Evolutionary conservation across 2,329 filamentous ascomycete species (phyloP), one percentile per base, ranked within the genome.

Genomic region (Pyricularia pennisetigena): DNA sequence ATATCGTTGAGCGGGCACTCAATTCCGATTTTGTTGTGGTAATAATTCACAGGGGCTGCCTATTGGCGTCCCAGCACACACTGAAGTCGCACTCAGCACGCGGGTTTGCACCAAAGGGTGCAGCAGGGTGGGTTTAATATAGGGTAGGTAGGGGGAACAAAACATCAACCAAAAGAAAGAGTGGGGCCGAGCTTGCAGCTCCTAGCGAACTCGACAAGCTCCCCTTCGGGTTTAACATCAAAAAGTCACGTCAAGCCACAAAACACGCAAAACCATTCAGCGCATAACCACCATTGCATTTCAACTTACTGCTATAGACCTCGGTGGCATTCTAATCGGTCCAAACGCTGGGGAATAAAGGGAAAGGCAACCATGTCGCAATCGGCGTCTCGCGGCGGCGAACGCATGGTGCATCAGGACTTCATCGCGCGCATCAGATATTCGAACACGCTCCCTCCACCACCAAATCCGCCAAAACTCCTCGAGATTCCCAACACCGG

Each of bases 401-500:
- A 86, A 78, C 85, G 86, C 77, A 83, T 86, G 75, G 83, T 89
- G 74, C 93, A 97, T 77, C 95, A 99, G 81, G 95, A 99, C 80
- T 98, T 97, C 80, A 97, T 99, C 77, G 94, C 94, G 71, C 91
- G 94, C 74, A 92, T 97, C 75, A 88, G 95, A 79, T 99, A 96
- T 79, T 93, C 93, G 75, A 99, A 99, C 87, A 90, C 93, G 73
- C 88, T 99, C 20, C 95, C 95, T 71, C 94, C 95, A 71, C 95
- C 95, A 68, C 93, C 94, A 68, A 93, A 94, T 76, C 93, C 94
- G 0, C 95, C 95, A 0, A 99, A 99, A 83, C 89, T 99, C 71
- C 90, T 99, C 74, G 93, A 98, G 72, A 97, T 99, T 70, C 94
- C 95, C 12, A 97, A 97, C 74, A 95, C 92, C 68, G 95, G 95